A percentile compares a stretch with the other conserved stretches of the same genome.
Conservation (phyloP, 768 basidiomycete species). For the Suillus luteus region DNA sequence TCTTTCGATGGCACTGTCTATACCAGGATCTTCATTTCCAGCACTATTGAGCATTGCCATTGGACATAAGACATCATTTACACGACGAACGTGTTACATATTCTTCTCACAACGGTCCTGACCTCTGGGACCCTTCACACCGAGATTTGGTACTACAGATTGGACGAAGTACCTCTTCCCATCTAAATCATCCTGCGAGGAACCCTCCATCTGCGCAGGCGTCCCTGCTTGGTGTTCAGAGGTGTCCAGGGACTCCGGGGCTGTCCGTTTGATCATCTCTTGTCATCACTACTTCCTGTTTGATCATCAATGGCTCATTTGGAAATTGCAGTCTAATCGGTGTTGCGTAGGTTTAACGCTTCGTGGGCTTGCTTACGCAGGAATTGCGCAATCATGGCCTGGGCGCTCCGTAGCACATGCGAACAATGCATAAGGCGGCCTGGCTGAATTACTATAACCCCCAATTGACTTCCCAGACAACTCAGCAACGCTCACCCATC, state of each 20-base stretch:
- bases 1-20: neutral
- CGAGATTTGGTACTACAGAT: neutral
- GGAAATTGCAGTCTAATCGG: neutral
- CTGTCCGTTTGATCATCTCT: slow-evolving; percentile 3
- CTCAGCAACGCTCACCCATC: neutral
- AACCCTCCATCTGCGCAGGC: neutral
- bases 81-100: slow-evolving; percentile 18
- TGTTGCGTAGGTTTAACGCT: neutral
- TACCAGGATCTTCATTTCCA: slow-evolving; percentile 17
- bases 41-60: slow-evolving; percentile 27
- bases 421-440: neutral
- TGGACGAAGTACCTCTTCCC: neutral
- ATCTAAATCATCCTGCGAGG: neutral
- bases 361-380: neutral
- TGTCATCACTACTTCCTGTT: neutral
- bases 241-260: neutral
- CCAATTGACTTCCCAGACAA: too few relatives aligned
- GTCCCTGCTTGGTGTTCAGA: neutral
- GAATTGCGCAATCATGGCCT: neutral
- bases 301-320: slow-evolving; percentile 1
- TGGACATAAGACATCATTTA: slow-evolving; percentile 21
- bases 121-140: slow-evolving; percentile 8
- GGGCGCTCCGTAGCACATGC: neutral
- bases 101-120: slow-evolving; percentile 26
- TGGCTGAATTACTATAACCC: neutral